Evolutionary conservation across 495 filamentous ascomycete genomes (phyloP), one percentile per base, ranked within the genome.

Genomic region (Neurospora hispaniola): DNA sequence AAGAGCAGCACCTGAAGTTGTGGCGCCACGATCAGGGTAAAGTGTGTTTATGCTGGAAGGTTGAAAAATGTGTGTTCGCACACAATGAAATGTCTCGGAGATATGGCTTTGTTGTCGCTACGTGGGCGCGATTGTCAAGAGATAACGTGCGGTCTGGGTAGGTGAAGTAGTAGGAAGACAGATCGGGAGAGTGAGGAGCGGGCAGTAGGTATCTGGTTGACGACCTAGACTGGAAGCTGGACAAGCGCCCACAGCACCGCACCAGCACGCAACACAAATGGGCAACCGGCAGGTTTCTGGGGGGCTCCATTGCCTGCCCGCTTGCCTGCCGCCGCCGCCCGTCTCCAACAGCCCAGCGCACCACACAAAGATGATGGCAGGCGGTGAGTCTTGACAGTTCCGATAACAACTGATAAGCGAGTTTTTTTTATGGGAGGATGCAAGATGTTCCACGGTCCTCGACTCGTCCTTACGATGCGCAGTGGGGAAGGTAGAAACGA

Each of bases 361-460:
- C 27, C 14, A 14, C 54, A 66, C 54, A 66, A 62, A 66, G 54
- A 3, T 18, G 54, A 66, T 18, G 23, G 27, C 54, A 66, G 70
- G 79, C 79, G 79, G 79, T 78, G 69, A 54, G 44, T 0, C 14
- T 27, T 42, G 79, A 78, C 79, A 80, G 73, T 73, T 70, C 14
- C 46, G 79, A 80, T 80, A 80, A 80, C 71, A 23, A 23, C 43
- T 72, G 78, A 80, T 80, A 80, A 80, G 54, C 71, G 79, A 79
- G 78, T 78, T 80, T 80, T 79, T 73, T 70, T 38, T 38, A 5
- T 38, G 35, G 4, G 4, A 38, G 43, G 78, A 38, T 66, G 71
- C 44, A 20, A 42, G 16, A 69, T 44, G 66, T 69, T 70, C 71
- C 76, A 75, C 70, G 54, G 23, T 62, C 6, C 54, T 62, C 54